Evolutionary conservation across 805 yeast species (phyloP), one percentile per base, ranked within the genome.

Genomic region (Candida morakotiae): DNA sequence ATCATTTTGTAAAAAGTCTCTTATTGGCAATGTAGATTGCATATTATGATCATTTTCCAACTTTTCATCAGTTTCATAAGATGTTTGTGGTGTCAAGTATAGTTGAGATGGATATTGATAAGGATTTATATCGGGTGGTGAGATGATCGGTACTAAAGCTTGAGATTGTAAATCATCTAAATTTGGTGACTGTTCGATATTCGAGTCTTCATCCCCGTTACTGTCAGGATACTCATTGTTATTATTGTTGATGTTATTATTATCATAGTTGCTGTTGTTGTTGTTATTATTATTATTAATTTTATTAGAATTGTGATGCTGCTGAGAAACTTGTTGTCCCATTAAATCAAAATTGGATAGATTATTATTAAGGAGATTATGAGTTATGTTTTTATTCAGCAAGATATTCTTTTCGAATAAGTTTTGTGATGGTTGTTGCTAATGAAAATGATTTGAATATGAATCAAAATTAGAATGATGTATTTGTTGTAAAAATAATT

Each of bases 1-100:
- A 5, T 10, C 13, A 17, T 18, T 28, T 4, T 8, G 19, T n/a
- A n/a, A n/a, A n/a, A n/a, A n/a, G n/a, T n/a, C n/a, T n/a, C n/a
- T n/a, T n/a, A n/a, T n/a, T n/a, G n/a, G n/a, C n/a, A n/a, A n/a
- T n/a, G n/a, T n/a, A n/a, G n/a, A n/a, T 3, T 34, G 31, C 5
- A 7, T 13, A 10, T 25, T 6, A 13, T 25, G 28, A 13, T 11
- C 8, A 25, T 9, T 6, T 11, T 25, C 15, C 5, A 13, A 9
- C 28, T 10, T 10, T n/a, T 26, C 25, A n/a, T 34, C 38, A 2
- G 24, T 48, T 28, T 56, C 61, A 23, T 49, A 49, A 11, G 61
- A 55, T 4, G 62, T 54, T 23, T 55, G 51, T 18, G 62, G 62
- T 13, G 56, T 52, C 25, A 56, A 40, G 27, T 49, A 46, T 26